These are phyloP conservation scores for Ganoderma multipileum DNA, from an alignment of 1,284 basidiomycete genomes.

Conservation along the genomic window DNA sequence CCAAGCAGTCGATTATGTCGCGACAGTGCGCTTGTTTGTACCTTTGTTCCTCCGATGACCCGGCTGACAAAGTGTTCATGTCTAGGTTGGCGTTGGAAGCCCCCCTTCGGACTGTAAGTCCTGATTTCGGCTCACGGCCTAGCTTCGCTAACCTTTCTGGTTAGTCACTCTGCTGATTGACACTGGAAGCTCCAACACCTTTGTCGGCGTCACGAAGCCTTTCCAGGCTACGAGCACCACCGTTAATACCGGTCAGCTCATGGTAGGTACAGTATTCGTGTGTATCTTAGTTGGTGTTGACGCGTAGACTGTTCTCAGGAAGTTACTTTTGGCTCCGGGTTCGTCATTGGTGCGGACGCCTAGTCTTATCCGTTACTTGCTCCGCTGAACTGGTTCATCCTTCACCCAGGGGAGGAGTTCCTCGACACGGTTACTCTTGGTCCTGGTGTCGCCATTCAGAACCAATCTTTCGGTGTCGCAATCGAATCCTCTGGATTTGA, in stretches of 20 bases:
- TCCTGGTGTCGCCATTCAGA: slow-evolving; percentile 46
- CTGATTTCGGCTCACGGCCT: background rate
- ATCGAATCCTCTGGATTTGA: slow-evolving; percentile 45
- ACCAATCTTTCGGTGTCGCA: slow-evolving; percentile 60
- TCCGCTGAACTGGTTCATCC: slow-evolving; percentile 45
- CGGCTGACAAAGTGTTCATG: background rate
- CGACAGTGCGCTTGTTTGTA: slow-evolving; percentile 25
- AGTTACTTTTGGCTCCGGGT: slow-evolving; percentile 48
- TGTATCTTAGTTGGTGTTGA: background rate
- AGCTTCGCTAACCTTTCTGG: background rate
- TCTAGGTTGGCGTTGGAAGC: slow-evolving; percentile 36
- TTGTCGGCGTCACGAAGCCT: slow-evolving; percentile 53
- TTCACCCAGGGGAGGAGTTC: slow-evolving; percentile 37
- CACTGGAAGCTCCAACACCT: slow-evolving; percentile 49
- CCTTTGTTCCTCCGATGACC: background rate
- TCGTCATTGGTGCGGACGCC: slow-evolving; percentile 50
- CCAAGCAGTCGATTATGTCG: slow-evolving; percentile 33
- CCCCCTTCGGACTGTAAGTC: slow-evolving; percentile 37
- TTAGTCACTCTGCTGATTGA: slow-evolving; percentile 36
- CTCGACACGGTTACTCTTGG: slow-evolving; percentile 36
- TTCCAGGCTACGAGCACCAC: slow-evolving; percentile 48
- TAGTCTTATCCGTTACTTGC: slow-evolving; percentile 37
- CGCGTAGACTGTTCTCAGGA: slow-evolving; percentile 10
- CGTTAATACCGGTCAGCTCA: slow-evolving; percentile 45
- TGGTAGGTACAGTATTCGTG: slow-evolving; percentile 38